Base-by-base conservation (phyloP, 768 basidiomycete species). In the Tylopilus vinaceipallidus region DNA sequence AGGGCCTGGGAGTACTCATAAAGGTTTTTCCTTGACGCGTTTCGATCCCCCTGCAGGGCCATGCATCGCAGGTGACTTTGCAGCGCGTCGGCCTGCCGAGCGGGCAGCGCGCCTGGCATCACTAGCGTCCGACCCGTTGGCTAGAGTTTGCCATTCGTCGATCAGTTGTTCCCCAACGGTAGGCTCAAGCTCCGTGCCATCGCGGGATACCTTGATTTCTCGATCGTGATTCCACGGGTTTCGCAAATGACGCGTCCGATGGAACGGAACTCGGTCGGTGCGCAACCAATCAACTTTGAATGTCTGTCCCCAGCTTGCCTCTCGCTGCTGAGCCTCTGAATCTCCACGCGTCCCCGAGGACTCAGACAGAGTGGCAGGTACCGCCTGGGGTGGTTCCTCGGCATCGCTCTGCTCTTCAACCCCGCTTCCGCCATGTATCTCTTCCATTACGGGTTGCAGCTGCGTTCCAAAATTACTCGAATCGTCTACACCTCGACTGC, bases 131-230 rank as follows among this genome's bases (percentile, higher is more conserved):
- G 36, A 58, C 19, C 59, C 55, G 48, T 56, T 36, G 52, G 56
- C 62, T 17, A 76, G 67, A 39, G 53, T 64, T 35, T 71, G 65
- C 90, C 90, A 93, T 56, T 88, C 85, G 6, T 83, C 81, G 48
- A 94, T 46, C 33, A 94, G 66, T 54, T 68, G 73, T 57, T 81
- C 75, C 22, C 89, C 90, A 13, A 90, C 79, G 2, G 60, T 61
- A 3, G 94, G 92, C 64, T 98, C 95, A 17, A 98, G 65, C 64
- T 98, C 95, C 2, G 94, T 97, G 16, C 95, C 95, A 63, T 95
- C 91, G 41, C 90, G 75, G 12, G 89, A 92, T 8, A 90, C 82
- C 72, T 90, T 88, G 38, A 90, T 77, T 60, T 89, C 84, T 42
- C 81, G 73, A 50, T 88, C 89, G 56, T 91, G 82, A 58, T 98